These are phyloP conservation scores for Sicyos baderoa DNA, from an alignment of 306 rosid species.

Conservation along the genomic window DNA sequence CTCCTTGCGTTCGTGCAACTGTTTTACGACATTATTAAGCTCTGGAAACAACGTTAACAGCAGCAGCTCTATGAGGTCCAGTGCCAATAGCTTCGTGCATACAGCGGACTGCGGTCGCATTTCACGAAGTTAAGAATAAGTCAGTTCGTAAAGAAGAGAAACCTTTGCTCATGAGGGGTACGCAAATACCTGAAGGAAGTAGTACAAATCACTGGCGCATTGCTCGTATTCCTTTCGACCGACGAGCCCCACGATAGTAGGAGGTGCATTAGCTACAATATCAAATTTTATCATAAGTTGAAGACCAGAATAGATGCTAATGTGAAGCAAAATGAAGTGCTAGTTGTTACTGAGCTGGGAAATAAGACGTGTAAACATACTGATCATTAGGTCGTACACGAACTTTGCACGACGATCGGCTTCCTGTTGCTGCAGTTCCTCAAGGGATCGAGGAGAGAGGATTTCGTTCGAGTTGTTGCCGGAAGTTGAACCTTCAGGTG, in stretches of 20 bases:
- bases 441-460: constrained; percentile 41
- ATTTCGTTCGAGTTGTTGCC: constrained; percentile 31
- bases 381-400: constrained; percentile 84
- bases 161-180: not conserved
- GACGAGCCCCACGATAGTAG: constrained; percentile 82
- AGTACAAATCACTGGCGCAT: constrained; percentile 86
- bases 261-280: constrained; percentile 66
- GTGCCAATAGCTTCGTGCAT: constrained; percentile 76
- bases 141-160: not conserved
- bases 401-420: constrained; percentile 78
- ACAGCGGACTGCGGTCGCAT: constrained; percentile 60
- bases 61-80: constrained; percentile 72
- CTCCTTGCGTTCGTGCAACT: constrained; percentile 66
- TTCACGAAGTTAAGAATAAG: not conserved
- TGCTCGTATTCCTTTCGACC: constrained; percentile 91
- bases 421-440: constrained; percentile 53
- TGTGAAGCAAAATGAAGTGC: not conserved
- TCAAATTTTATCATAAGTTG: not conserved
- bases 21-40: constrained; percentile 51
- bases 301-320: not conserved
- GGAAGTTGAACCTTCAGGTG: constrained; percentile 38
- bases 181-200: constrained; percentile 75
- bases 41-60: constrained; percentile 72
- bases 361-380: constrained; percentile 28
- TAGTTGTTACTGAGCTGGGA: not conserved